phyloP scores from a whole-genome alignment of 108 stramenopile species.

The Cyclostephanos tholiformis region DNA sequence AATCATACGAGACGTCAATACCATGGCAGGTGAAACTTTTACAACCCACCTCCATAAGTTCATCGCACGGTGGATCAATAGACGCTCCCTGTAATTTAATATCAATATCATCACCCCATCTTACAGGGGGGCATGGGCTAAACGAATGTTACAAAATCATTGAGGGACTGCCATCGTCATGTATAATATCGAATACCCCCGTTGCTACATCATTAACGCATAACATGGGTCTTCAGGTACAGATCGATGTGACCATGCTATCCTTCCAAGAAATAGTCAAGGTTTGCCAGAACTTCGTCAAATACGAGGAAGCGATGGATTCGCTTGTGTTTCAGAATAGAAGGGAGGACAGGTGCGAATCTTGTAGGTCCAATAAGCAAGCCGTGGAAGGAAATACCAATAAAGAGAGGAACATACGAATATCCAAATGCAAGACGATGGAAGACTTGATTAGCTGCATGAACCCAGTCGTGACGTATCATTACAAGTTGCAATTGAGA shows the following conservation, averaged over 20 bases:
- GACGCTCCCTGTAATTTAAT: constrained; percentile 11
- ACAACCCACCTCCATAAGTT: not conserved
- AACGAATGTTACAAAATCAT: constrained; percentile 50
- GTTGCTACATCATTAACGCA: constrained; percentile 35
- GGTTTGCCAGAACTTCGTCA: constrained; percentile 68
- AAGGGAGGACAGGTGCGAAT: constrained; percentile 27
- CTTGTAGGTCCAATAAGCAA: constrained; percentile 53
- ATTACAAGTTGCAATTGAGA: constrained; percentile 68
- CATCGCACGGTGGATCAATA: not conserved
- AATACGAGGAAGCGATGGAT: constrained; percentile 70
- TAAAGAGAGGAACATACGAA: constrained; percentile 29
- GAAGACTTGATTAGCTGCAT: constrained; percentile 35
- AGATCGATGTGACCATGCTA: constrained; percentile 52
- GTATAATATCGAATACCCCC: constrained; percentile 2
- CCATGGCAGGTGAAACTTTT: constrained; percentile 29
- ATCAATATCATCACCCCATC: constrained; percentile 49
- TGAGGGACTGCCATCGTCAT: constrained; percentile 35
- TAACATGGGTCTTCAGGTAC: constrained; percentile 56
- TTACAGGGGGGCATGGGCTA: constrained; percentile 61
- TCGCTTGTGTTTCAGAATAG: constrained; percentile 56
- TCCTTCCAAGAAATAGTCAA: constrained; percentile 51
- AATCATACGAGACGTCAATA: constrained; percentile 6
- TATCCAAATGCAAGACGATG: constrained; percentile 41
- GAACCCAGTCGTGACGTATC: constrained; percentile 45
- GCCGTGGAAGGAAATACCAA: constrained; percentile 40